phyloP scores from a whole-genome alignment of 257 asterid species.

The Misopates orontium region DNA sequence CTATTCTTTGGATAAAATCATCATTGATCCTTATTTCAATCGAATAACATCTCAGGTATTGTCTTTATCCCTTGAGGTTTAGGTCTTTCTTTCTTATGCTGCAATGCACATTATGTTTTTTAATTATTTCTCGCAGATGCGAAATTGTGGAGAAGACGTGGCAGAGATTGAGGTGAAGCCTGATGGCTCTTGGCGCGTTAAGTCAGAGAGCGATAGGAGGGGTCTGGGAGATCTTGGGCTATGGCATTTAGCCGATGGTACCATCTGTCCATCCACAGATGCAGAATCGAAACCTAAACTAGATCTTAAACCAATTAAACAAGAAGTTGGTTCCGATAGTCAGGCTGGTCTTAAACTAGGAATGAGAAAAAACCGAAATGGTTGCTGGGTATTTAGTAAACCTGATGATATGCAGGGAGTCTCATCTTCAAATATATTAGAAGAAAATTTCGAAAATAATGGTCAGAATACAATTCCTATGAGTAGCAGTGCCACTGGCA shows the following conservation, averaged over 20 bases:
- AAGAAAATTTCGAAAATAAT: conserved; percentile 40
- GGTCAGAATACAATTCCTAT: conserved; percentile 51
- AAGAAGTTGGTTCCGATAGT: conserved; percentile 77
- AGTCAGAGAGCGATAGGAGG: conserved; percentile 72
- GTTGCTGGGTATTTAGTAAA: conserved; percentile 78
- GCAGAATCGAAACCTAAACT: conserved; percentile 66
- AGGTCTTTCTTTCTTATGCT: conserved; percentile 12
- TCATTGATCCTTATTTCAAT: conserved; percentile 91
- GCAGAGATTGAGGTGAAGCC: conserved; percentile 95
- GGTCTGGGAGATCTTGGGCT: conserved; percentile 78
- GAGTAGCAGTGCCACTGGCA: conserved; percentile 89
- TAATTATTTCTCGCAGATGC: conserved; percentile 52
- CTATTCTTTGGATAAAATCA: conserved; percentile 78
- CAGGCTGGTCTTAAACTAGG: conserved; percentile 70
- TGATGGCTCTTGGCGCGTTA: conserved; percentile 98
- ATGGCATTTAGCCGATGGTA: conserved; percentile 96
- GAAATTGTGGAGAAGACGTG: conserved; percentile 74
- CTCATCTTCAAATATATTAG: conserved; percentile 46
- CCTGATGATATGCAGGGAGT: conserved; percentile 49
- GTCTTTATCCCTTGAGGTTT: conserved; percentile 6
- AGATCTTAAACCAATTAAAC: conserved; percentile 64
- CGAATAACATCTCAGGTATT: conserved; percentile 77
- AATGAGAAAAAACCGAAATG: conserved; percentile 63
- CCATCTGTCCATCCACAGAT: conserved; percentile 45
- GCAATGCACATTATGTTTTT: conserved; percentile 10